These are phyloP conservation scores for Corymbia maculata DNA, from an alignment of 345 rosid species.

Conservation along the genomic window DNA sequence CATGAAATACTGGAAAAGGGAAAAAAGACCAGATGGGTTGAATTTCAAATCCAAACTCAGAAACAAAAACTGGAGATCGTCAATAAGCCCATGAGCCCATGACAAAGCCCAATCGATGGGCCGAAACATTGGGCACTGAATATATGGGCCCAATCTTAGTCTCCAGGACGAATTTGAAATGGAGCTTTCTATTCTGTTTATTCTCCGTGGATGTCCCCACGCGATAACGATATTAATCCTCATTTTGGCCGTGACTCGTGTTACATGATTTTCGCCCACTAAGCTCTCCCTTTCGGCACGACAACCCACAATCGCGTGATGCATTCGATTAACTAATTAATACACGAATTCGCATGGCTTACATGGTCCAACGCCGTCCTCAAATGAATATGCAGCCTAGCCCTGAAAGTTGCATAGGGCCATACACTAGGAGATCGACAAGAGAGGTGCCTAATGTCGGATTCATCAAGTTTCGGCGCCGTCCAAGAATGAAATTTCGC, in stretches of 20 bases:
- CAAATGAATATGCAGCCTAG: not conserved
- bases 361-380: not conserved
- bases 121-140: not conserved
- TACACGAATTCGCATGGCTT: too few species aligned
- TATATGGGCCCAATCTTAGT: not conserved
- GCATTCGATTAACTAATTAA: not conserved
- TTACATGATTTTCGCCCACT: not conserved
- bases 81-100: not conserved
- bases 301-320: rapidly evolving
- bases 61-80: not conserved
- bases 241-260: not conserved
- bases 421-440: not conserved
- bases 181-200: not conserved
- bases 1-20: not conserved
- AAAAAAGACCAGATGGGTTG: not conserved
- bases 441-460: not conserved
- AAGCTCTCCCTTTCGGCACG: not conserved
- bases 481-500: not conserved
- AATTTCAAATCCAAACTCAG: not conserved
- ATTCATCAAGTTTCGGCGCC: not conserved
- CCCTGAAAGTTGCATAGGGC: not conserved
- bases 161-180: not conserved
- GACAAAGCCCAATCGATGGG: not conserved
- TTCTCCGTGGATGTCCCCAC: not conserved
- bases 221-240: not conserved